phyloP scores from a whole-genome alignment of 257 asterid species.

The Oldenlandia corymbosa region DNA sequence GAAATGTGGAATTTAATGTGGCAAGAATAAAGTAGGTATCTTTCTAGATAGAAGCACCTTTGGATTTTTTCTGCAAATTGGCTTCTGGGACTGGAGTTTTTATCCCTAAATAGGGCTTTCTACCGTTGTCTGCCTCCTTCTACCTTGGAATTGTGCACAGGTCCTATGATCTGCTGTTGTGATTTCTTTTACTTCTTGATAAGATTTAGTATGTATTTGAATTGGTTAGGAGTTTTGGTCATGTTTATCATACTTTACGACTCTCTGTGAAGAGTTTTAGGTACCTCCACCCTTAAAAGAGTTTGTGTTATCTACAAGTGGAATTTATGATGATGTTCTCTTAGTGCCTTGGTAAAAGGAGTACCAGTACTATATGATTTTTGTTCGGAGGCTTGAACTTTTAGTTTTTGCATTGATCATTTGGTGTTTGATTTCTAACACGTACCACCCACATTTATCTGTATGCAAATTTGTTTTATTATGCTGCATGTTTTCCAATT shows the following conservation, averaged over 20 bases:
- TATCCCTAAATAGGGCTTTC: background rate
- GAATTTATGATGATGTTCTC: background rate
- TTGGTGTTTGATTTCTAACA: background rate
- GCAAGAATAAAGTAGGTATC: too few relatives aligned
- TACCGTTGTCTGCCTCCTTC: background rate
- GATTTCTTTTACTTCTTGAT: background rate
- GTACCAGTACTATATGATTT: background rate
- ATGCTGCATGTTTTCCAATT: background rate
- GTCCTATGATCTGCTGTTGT: background rate
- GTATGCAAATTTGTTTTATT: background rate
- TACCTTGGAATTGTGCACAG: background rate
- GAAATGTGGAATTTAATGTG: too few relatives aligned
- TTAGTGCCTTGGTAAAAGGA: background rate
- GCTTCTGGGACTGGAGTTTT: background rate
- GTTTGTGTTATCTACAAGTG: background rate
- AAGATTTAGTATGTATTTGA: background rate
- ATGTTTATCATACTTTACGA: background rate
- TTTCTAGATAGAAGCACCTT: background rate
- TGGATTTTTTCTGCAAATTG: background rate
- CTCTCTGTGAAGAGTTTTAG: background rate
- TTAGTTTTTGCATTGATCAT: background rate
- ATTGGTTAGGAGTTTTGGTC: background rate
- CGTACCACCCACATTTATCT: background rate
- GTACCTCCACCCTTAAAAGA: background rate
- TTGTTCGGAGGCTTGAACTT: background rate